Percentiles rank a stretch among this genome's conserved stretches.
Evolutionary conservation across 2,329 filamentous ascomycete genomes (phyloP).

Genomic region (Alternaria panax): DNA sequence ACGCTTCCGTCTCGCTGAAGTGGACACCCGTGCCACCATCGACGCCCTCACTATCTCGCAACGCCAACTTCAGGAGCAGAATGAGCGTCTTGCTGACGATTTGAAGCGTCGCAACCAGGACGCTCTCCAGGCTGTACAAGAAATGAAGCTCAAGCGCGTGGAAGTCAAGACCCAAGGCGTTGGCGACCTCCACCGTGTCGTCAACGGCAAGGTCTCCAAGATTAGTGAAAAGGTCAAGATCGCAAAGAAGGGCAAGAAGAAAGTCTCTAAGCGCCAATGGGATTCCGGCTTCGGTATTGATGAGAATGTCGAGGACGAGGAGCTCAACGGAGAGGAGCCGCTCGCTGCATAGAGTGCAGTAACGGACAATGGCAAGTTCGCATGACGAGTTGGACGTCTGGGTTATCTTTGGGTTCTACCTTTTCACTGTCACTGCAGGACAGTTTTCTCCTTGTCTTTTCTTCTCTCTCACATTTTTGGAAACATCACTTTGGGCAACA

Average conservation of each 20-base stretch:
- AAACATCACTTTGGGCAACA: constrained; percentile 12
- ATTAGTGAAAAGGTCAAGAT: constrained; percentile 43
- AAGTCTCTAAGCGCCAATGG: constrained; percentile 37
- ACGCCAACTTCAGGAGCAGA: constrained; percentile 38
- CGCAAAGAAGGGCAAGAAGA: constrained; percentile 42
- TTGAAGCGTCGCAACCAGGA: constrained; percentile 40
- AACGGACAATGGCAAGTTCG: not conserved
- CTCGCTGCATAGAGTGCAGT: constrained; percentile 25
- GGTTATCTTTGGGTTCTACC: not conserved
- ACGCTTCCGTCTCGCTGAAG: constrained; percentile 35
- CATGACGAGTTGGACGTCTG: not conserved
- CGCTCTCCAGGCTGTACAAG: constrained; percentile 39
- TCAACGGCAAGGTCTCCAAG: constrained; percentile 40
- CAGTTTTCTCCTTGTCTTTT: constrained; percentile 1
- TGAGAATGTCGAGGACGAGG: constrained; percentile 27
- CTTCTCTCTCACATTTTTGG: constrained; percentile 5
- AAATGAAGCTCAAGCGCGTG: constrained; percentile 45
- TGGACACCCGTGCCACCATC: constrained; percentile 43
- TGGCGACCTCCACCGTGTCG: constrained; percentile 36
- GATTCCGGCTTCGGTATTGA: constrained; percentile 47
- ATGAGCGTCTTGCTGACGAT: constrained; percentile 37
- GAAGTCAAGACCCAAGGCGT: constrained; percentile 36
- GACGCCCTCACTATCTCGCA: constrained; percentile 39
- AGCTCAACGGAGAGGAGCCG: constrained; percentile 19
- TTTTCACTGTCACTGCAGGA: not conserved